phyloP scores from a whole-genome alignment of 768 basidiomycete genomes.

The Mycena haematopus region DNA sequence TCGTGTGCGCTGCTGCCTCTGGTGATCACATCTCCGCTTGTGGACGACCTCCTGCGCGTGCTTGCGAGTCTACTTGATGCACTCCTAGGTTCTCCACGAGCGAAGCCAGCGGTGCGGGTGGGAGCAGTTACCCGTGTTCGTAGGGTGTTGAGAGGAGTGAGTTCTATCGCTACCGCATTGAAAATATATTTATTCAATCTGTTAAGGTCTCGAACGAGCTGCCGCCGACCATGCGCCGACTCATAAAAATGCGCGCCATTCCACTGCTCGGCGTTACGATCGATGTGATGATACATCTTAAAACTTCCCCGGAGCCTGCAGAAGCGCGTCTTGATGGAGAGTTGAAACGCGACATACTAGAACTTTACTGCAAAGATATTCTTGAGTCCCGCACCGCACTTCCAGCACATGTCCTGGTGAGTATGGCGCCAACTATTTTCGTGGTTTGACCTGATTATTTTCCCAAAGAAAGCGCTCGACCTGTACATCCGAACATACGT shows the following conservation, averaged over 20 bases:
- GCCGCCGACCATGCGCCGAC: conserved; percentile 39
- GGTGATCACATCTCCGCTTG: conserved; percentile 17
- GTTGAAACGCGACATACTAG: conserved; percentile 60
- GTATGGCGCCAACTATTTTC: conserved; percentile 28
- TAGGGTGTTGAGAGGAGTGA: conserved; percentile 28
- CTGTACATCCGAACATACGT: conserved; percentile 48
- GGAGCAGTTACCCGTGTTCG: conserved; percentile 29
- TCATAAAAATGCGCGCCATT: conserved; percentile 24
- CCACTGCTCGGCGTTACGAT: conserved; percentile 72
- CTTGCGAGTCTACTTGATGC: conserved; percentile 27
- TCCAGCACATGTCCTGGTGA: conserved; percentile 64
- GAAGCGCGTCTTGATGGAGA: conserved; percentile 37
- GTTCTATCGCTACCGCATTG: conserved; percentile 41
- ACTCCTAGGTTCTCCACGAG: conserved; percentile 24
- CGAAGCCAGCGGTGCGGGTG: conserved; percentile 26
- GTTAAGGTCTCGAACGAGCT: conserved; percentile 50
- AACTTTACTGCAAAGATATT: conserved; percentile 63
- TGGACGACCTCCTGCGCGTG: conserved; percentile 23
- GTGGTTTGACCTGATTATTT: neutral
- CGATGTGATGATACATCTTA: conserved; percentile 74
- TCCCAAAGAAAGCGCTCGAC: conserved; percentile 10
- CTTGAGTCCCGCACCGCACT: conserved; percentile 72
- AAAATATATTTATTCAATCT: conserved; percentile 8
- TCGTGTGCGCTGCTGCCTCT: conserved; percentile 27
- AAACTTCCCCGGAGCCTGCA: conserved; percentile 57